These are phyloP conservation scores for Gymnopilus junonius DNA, from an alignment of 768 basidiomycete species.

Conservation along the genomic window DNA sequence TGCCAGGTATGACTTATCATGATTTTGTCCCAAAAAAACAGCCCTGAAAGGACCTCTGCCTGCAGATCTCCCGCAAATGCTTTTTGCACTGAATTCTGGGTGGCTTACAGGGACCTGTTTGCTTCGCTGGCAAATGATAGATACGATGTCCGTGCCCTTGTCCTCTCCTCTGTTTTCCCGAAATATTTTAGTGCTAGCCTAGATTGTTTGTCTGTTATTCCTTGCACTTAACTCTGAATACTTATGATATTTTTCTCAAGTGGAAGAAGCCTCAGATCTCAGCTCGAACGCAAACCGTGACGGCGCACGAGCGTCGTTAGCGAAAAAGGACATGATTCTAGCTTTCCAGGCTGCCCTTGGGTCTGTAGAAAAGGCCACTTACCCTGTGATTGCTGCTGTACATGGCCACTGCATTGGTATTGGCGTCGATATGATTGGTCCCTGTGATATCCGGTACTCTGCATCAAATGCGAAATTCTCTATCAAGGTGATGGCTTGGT, in stretches of 20 bases:
- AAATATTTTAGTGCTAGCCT: conserved; percentile 86
- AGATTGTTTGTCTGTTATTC: conserved; percentile 56
- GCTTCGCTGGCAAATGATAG: conserved; percentile 53
- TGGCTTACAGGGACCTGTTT: conserved; percentile 66
- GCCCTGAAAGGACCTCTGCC: not conserved
- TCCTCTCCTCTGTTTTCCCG: conserved; percentile 70
- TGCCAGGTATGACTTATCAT: conserved; percentile 36
- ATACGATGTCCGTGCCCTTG: conserved; percentile 66
- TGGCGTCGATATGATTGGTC: conserved; percentile 72
- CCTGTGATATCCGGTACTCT: conserved; percentile 82
- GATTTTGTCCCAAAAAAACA: not conserved
- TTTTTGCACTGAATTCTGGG: conserved; percentile 71
- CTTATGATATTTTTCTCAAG: conserved; percentile 22
- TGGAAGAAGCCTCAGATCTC: conserved; percentile 33
- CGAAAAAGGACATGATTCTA: conserved; percentile 49
- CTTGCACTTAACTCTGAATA: not conserved
- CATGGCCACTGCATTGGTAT: conserved; percentile 80
- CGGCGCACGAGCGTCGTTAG: conserved; percentile 54
- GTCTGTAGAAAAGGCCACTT: conserved; percentile 65
- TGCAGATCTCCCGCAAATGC: conserved; percentile 70
- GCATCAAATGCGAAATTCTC: conserved; percentile 64
- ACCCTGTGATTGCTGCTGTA: conserved; percentile 84
- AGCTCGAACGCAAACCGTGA: conserved; percentile 40
- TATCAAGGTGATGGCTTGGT: conserved; percentile 68
- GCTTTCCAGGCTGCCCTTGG: conserved; percentile 75